phyloP scores from a whole-genome alignment of 2,329 filamentous ascomycete genomes.

The Claviceps fusiformis region DNA sequence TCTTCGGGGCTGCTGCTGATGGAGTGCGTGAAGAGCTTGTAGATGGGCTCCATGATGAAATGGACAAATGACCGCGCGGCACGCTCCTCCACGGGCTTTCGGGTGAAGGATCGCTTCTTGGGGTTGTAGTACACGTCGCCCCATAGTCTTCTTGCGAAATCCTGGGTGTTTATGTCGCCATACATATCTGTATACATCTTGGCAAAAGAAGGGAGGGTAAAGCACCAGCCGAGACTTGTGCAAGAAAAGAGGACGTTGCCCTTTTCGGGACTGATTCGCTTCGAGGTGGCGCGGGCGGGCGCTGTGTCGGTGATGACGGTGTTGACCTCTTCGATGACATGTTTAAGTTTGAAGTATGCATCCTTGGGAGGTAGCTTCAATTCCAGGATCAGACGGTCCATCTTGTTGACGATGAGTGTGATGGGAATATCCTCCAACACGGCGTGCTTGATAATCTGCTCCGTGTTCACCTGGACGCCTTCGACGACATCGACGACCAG shows the following conservation, averaged over 20 bases:
- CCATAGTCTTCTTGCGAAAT: constrained; percentile 81
- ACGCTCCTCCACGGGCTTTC: constrained; percentile 69
- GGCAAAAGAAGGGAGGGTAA: constrained; percentile 85
- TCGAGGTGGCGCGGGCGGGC: constrained; percentile 65
- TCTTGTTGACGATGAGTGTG: constrained; percentile 89
- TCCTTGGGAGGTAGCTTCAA: constrained; percentile 87
- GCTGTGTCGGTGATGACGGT: constrained; percentile 81
- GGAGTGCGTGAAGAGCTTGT: constrained; percentile 92
- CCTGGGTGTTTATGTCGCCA: constrained; percentile 63
- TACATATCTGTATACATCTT: constrained; percentile 93
- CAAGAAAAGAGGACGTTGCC: constrained; percentile 97
- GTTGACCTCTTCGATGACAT: constrained; percentile 97
- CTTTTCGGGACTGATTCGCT: constrained; percentile 83
- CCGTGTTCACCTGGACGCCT: constrained; percentile 96
- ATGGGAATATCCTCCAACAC: constrained; percentile 80
- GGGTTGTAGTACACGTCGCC: constrained; percentile 96
- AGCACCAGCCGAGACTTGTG: constrained; percentile 90
- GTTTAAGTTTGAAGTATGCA: constrained; percentile 97
- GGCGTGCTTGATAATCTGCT: constrained; percentile 93
- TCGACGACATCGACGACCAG: constrained; percentile 93
- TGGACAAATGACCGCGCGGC: constrained; percentile 82
- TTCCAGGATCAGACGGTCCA: constrained; percentile 90
- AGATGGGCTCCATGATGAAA: constrained; percentile 91
- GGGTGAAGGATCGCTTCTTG: constrained; percentile 75
- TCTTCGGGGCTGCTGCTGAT: constrained; percentile 83